Base-by-base conservation (phyloP, 345 rosid genomes). In the Eucalyptus lansdowneana region DNA sequence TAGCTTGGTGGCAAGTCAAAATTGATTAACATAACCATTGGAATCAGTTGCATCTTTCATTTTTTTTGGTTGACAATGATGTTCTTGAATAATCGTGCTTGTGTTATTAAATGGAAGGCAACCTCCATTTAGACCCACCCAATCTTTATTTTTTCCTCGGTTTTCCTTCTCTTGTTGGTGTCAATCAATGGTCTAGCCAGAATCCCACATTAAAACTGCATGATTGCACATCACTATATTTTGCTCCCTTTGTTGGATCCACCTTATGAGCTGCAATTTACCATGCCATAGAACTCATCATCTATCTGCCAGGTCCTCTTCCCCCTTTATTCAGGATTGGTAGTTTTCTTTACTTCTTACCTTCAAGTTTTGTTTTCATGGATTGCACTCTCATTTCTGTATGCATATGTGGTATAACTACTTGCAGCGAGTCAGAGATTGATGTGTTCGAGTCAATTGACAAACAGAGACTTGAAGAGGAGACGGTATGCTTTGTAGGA, bases 391-490 rank as follows among this genome's bases (percentile, higher is more conserved):
- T 76, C 29, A 76, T 76, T 42, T 37, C 47, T 37, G 85, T 76
- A 76, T 76, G 85, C 22, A 56, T 56, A 56, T 49, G 60, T 72
- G 45, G 67, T 80, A 29, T 87, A 53, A 72, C 24, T 86, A 53
- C 51, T 86, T 87, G 91, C 96, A 97, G 99, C 87, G 98, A 96
- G 92, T 89, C 97, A 50, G 99, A 97, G 97, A 97, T 97, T 88
- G 99, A 97, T 88, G 80, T 96, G 31, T 97, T 97, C 92, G 99
- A 97, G 89, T 95, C 97, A 88, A 90, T 97, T 92, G 99, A 97
- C 92, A 94, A 92, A 80, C 92, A 92, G 89, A 94, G 99, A 92
- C 91, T 81, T 62, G 98, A 96, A 91, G 91, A 93, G 87, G 99
- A 97, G 91, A 92, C 90, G 97, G 99, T 97, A 93, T 86, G 94